phyloP scores from a whole-genome alignment of 257 asterid species.

The Nicotiana undulata region DNA sequence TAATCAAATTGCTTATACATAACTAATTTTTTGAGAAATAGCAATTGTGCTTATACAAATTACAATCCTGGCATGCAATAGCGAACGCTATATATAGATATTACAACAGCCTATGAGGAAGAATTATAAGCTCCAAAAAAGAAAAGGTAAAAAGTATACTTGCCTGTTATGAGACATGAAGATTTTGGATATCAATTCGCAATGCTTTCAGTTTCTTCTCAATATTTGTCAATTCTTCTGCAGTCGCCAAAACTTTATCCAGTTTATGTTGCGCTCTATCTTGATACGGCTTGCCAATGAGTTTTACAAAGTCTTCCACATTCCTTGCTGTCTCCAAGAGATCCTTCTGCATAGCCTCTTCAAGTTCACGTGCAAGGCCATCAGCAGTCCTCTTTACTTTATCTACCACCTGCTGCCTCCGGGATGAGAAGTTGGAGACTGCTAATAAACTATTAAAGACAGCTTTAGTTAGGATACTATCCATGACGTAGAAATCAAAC shows the following conservation, averaged over 20 bases:
- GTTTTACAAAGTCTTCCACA: constrained; percentile 42
- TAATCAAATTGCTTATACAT: not conserved
- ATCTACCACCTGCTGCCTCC: constrained; percentile 52
- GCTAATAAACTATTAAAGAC: constrained; percentile 52
- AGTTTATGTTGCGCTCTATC: constrained; percentile 48
- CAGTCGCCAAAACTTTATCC: constrained; percentile 39
- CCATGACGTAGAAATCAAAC: not conserved
- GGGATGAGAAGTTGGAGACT: constrained; percentile 70
- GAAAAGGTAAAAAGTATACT: not conserved
- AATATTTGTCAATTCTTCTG: constrained; percentile 42
- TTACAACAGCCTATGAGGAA: not conserved
- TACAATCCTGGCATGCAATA: not conserved
- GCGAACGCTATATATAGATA: not conserved
- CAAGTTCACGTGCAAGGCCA: constrained; percentile 73
- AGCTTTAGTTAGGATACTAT: constrained; percentile 10
- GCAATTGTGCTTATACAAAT: not conserved
- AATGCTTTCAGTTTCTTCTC: constrained; percentile 47
- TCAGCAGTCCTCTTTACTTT: constrained; percentile 75
- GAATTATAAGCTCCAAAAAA: not conserved
- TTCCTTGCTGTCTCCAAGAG: constrained; percentile 43
- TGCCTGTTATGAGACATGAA: constrained; percentile 34
- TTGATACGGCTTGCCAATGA: constrained; percentile 59
- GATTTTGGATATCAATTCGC: constrained; percentile 68
- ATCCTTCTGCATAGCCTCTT: constrained; percentile 83
- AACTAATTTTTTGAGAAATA: not conserved